These are phyloP conservation scores for Podospora conica DNA, from an alignment of 495 filamentous ascomycete genomes.

Conservation along the genomic window DNA sequence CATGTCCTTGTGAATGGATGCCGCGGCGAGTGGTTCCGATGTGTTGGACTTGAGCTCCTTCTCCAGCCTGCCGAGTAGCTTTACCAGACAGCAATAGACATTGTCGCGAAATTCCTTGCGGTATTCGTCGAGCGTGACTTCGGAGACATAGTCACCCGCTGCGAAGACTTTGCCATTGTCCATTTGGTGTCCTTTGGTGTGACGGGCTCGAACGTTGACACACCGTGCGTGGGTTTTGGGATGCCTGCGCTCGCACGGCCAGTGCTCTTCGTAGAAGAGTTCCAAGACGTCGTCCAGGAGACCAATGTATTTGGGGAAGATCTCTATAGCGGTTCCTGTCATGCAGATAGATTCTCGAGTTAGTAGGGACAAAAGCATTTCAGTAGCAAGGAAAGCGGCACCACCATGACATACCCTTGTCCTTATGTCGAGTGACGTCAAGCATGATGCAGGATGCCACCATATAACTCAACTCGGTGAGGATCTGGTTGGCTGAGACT, in stretches of 20 bases:
- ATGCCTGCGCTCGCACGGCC: constrained; percentile 1
- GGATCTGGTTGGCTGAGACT: background rate
- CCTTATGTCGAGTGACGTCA: background rate
- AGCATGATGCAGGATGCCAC: constrained; percentile 6
- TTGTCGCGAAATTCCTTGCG: background rate
- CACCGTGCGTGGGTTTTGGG: background rate
- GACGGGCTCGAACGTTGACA: constrained; percentile 1
- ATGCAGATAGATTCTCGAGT: background rate
- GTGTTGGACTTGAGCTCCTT: background rate
- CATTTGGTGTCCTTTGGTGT: constrained; percentile 2
- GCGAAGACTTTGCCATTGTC: constrained; percentile 1
- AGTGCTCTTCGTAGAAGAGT: constrained; percentile 2
- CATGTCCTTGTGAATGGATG: background rate
- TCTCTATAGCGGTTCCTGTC: constrained; percentile 3
- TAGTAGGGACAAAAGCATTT: background rate
- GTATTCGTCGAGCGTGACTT: constrained; percentile 4
- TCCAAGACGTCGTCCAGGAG: background rate
- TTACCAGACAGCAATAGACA: constrained; percentile 2
- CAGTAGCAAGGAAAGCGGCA: background rate
- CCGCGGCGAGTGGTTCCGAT: background rate
- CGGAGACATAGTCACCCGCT: background rate
- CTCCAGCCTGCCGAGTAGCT: constrained; percentile 1
- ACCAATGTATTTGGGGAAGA: constrained; percentile 1
- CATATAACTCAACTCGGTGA: constrained; percentile 3
- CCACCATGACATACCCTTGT: background rate